phyloP scores from a whole-genome alignment of 2,329 filamentous ascomycete genomes.

The Fusarium virguliforme region DNA sequence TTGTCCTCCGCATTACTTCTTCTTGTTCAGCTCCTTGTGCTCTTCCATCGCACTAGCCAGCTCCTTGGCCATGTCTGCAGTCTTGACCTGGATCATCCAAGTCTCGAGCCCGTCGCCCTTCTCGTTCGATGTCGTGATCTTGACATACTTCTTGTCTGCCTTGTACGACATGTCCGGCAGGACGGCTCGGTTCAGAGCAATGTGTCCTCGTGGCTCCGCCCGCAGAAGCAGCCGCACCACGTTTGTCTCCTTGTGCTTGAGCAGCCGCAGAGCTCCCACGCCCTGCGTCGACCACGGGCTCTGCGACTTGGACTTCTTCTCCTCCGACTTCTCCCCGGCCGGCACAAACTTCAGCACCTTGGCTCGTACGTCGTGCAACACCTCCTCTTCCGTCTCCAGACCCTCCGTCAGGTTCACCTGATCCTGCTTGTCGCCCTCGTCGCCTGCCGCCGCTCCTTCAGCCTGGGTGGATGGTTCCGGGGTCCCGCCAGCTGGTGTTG shows the following conservation, averaged over 20 bases:
- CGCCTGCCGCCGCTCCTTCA: slow-evolving; percentile 59
- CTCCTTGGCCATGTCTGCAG: slow-evolving; percentile 69
- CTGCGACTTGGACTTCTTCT: slow-evolving; percentile 64
- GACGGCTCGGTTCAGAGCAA: slow-evolving; percentile 80
- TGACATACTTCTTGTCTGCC: slow-evolving; percentile 73
- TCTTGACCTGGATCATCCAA: slow-evolving; percentile 82
- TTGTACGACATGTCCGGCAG: slow-evolving; percentile 76
- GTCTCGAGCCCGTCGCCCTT: slow-evolving; percentile 74
- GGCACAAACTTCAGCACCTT: slow-evolving; percentile 77
- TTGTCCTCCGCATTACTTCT: slow-evolving; percentile 56
- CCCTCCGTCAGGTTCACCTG: slow-evolving; percentile 80
- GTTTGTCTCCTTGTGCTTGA: slow-evolving; percentile 81
- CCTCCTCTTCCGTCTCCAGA: slow-evolving; percentile 80
- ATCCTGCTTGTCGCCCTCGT: slow-evolving; percentile 73
- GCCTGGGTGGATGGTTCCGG: slow-evolving; percentile 69
- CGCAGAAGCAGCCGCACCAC: slow-evolving; percentile 79
- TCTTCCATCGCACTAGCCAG: slow-evolving; percentile 68
- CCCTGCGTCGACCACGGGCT: slow-evolving; percentile 79
- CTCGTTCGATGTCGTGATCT: slow-evolving; percentile 71
- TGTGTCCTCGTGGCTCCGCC: slow-evolving; percentile 81
- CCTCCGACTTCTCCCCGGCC: slow-evolving; percentile 64
- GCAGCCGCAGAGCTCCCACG: slow-evolving; percentile 78
- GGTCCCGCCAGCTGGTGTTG: slow-evolving; percentile 72
- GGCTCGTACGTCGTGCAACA: slow-evolving; percentile 79
- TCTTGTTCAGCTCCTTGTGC: slow-evolving; percentile 72